Evolutionary conservation across 805 yeast species (phyloP).

Genomic region (Millerozyma miso): DNA sequence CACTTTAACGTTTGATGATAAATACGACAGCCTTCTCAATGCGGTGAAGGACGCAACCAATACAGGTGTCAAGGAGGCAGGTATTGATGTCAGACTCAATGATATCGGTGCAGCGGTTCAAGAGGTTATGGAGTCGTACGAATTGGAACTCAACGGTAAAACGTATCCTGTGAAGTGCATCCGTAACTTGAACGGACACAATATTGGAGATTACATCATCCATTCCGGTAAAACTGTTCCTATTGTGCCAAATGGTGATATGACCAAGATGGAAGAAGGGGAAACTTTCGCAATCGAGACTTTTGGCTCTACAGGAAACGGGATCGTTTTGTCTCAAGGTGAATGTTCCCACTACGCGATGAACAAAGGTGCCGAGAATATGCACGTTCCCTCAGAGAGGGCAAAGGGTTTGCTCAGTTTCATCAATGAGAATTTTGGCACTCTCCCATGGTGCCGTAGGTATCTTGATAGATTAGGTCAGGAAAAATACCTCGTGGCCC

Average conservation of each 20-base stretch:
- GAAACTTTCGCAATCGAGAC: slow-evolving; percentile 98
- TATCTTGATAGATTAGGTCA: slow-evolving; percentile 89
- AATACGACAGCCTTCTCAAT: slow-evolving; percentile 70
- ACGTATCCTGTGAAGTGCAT: slow-evolving; percentile 82
- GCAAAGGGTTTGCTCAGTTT: slow-evolving; percentile 66
- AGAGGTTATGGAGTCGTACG: slow-evolving; percentile 96
- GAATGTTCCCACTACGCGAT: slow-evolving; percentile 93
- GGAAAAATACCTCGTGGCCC: slow-evolving; percentile 83
- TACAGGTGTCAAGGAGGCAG: slow-evolving; percentile 89
- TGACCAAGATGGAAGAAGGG: slow-evolving; percentile 98
- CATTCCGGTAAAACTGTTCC: slow-evolving; percentile 98
- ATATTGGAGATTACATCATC: slow-evolving; percentile 74
- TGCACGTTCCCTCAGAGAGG: slow-evolving; percentile 51
- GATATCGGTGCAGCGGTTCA: slow-evolving; percentile 96
- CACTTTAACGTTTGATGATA: slow-evolving; percentile 81
- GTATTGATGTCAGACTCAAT: slow-evolving; percentile 90
- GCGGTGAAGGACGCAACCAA: slow-evolving; percentile 94
- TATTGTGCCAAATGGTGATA: slow-evolving; percentile 87
- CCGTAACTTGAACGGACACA: slow-evolving; percentile 92
- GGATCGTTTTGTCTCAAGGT: slow-evolving; percentile 80
- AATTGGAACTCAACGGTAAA: slow-evolving; percentile 85
- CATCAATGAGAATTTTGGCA: slow-evolving; percentile 82
- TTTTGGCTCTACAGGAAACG: slow-evolving; percentile 94
- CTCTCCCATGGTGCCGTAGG: slow-evolving; percentile 94
- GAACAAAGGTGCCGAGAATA: slow-evolving; percentile 40